Conservation (phyloP, 805 yeast genomes). For the Zygosaccharomyces gambellarensis region DNA sequence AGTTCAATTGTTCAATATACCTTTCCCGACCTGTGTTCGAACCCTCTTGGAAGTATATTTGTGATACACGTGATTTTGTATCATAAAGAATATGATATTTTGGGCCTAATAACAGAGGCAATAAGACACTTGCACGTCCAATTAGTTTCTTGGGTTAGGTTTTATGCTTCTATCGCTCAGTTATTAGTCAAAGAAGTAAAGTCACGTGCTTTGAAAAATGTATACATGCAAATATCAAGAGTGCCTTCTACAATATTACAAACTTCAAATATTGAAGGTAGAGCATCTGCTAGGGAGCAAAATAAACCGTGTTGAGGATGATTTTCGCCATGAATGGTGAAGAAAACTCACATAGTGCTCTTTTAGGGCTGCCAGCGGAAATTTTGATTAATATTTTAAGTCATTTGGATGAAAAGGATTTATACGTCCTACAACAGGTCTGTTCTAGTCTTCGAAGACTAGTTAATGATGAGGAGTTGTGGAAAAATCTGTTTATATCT, state of each 20-base stretch:
- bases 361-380: slow-evolving; percentile 35
- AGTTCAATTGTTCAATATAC: neutral
- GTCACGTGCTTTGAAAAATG: neutral
- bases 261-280: neutral
- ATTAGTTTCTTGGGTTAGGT: too few relatives aligned
- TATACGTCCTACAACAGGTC: slow-evolving; percentile 32
- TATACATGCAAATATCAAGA: neutral
- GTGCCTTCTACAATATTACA: neutral
- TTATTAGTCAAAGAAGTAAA: too few relatives aligned
- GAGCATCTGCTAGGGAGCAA: neutral
- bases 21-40: too few relatives aligned
- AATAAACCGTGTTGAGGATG: neutral
- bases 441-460: slow-evolving; percentile 29
- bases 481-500: slow-evolving; percentile 38
- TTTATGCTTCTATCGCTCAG: too few relatives aligned
- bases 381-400: slow-evolving; percentile 35
- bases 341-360: neutral
- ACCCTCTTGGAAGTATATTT: too few relatives aligned
- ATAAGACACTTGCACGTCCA: too few relatives aligned
- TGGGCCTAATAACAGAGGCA: too few relatives aligned
- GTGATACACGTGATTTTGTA: too few relatives aligned
- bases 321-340: neutral
- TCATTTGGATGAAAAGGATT: slow-evolving; percentile 36
- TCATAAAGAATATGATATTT: too few relatives aligned
- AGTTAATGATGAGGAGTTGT: slow-evolving; percentile 39